phyloP scores from a whole-genome alignment of 768 basidiomycete genomes.

The Hygrophorus russula region DNA sequence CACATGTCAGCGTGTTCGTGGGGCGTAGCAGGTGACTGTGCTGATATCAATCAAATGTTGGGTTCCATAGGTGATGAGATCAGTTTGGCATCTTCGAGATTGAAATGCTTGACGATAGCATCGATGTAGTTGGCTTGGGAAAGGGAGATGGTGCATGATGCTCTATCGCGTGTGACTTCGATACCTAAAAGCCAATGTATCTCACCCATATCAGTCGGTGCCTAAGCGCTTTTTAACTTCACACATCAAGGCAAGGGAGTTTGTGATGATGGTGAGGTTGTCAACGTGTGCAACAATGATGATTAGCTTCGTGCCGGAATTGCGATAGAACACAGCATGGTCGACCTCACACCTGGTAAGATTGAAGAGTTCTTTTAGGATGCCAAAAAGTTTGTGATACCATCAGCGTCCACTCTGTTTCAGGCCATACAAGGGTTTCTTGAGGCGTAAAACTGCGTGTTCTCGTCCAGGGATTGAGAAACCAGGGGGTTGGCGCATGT shows the following conservation, averaged over 20 bases:
- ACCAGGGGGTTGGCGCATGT: slow-evolving; percentile 12
- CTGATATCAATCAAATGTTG: slow-evolving; percentile 8
- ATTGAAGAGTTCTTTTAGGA: slow-evolving; percentile 5
- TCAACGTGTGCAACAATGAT: slow-evolving; percentile 8
- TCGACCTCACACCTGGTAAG: neutral
- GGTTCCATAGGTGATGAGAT: slow-evolving; percentile 15
- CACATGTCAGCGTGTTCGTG: slow-evolving; percentile 10
- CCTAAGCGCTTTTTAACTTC: slow-evolving; percentile 7
- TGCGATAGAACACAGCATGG: neutral
- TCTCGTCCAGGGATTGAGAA: neutral
- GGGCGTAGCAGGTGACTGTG: slow-evolving; percentile 7
- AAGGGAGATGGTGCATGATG: slow-evolving; percentile 13
- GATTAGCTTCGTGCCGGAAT: slow-evolving; percentile 3
- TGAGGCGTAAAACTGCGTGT: neutral
- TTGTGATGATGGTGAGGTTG: slow-evolving; percentile 15
- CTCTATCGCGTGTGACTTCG: slow-evolving; percentile 11
- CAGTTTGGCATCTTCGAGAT: slow-evolving; percentile 15
- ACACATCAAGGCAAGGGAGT: slow-evolving; percentile 6
- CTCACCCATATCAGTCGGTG: slow-evolving; percentile 12
- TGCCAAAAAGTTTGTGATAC: slow-evolving; percentile 13
- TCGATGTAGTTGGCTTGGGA: slow-evolving; percentile 17
- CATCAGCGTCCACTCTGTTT: neutral
- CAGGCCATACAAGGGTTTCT: slow-evolving; percentile 1
- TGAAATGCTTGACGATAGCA: slow-evolving; percentile 16
- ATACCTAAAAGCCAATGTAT: slow-evolving; percentile 11